These are phyloP conservation scores for Naegleria gruberi DNA, from an alignment of 208 protist genomes.

Conservation along the genomic window DNA sequence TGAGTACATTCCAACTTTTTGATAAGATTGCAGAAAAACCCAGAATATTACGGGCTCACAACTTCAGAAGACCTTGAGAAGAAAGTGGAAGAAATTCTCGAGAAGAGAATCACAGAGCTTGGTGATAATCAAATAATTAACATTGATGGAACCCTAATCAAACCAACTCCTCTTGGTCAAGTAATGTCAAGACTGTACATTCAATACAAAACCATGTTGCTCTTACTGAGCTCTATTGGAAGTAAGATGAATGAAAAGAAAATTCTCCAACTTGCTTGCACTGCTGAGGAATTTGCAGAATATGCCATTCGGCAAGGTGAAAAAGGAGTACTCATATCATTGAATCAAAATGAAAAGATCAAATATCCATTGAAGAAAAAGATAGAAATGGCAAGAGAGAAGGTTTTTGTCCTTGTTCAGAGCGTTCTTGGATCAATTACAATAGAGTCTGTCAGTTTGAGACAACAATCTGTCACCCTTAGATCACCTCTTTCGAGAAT, in stretches of 20 bases:
- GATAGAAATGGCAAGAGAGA: neutral
- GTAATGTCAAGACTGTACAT: conserved; percentile 34
- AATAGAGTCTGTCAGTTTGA: neutral
- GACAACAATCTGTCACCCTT: neutral
- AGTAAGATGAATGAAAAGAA: neutral
- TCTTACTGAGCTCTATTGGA: neutral
- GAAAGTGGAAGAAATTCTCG: conserved; percentile 3
- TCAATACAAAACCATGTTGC: conserved; percentile 30
- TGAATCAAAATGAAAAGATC: neutral
- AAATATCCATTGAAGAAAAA: neutral
- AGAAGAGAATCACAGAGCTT: neutral
- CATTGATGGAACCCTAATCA: neutral
- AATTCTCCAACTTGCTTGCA: neutral
- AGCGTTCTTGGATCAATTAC: neutral
- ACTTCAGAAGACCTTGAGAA: conserved; percentile 18
- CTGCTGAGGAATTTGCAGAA: conserved; percentile 4
- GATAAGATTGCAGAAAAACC: conserved; percentile 36
- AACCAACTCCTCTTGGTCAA: conserved; percentile 19
- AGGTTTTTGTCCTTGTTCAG: neutral
- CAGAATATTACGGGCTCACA: conserved; percentile 23
- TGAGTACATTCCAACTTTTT: neutral
- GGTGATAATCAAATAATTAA: neutral
- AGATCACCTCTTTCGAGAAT: neutral
- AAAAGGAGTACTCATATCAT: neutral
- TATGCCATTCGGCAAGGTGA: neutral